Evolutionary conservation across 2,329 filamentous ascomycete species (phyloP).

Genomic region (Lecanicillium sp.): DNA sequence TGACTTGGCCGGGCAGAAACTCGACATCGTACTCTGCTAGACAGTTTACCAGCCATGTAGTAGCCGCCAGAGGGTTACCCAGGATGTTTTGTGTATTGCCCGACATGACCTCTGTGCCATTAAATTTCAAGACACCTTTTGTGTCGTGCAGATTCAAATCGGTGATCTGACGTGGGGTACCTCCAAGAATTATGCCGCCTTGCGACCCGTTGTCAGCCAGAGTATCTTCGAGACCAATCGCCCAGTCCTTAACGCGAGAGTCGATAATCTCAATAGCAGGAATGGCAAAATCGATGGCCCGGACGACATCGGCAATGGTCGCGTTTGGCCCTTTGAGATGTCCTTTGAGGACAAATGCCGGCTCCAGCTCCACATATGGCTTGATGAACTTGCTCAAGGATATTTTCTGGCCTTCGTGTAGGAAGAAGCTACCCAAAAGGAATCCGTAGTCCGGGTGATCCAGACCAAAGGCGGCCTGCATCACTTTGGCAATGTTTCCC

Average conservation of each 20-base stretch:
- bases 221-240: constrained; percentile 15
- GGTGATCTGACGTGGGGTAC: constrained; percentile 14
- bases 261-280: constrained; percentile 21
- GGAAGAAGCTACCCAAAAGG: constrained; percentile 16
- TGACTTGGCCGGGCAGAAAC: no score
- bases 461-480: constrained; percentile 20
- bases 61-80: no score
- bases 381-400: constrained; percentile 15
- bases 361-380: constrained; percentile 20
- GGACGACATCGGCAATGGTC: constrained; percentile 20
- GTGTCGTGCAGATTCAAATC: no score
- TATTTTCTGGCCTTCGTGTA: constrained; percentile 17
- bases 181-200: constrained; percentile 18
- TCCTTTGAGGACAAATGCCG: constrained; percentile 18
- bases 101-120: no score
- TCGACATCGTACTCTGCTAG: no score
- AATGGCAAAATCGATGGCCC: constrained; percentile 19
- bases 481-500: constrained; percentile 22
- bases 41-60: no score
- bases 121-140: no score
- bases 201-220: constrained; percentile 19
- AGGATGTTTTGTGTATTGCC: no score
- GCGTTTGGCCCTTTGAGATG: constrained; percentile 18
- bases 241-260: constrained; percentile 10
- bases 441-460: constrained; percentile 21